These are phyloP conservation scores for Tremella yokohamensis DNA, from an alignment of 768 basidiomycete species.

Conservation along the genomic window DNA sequence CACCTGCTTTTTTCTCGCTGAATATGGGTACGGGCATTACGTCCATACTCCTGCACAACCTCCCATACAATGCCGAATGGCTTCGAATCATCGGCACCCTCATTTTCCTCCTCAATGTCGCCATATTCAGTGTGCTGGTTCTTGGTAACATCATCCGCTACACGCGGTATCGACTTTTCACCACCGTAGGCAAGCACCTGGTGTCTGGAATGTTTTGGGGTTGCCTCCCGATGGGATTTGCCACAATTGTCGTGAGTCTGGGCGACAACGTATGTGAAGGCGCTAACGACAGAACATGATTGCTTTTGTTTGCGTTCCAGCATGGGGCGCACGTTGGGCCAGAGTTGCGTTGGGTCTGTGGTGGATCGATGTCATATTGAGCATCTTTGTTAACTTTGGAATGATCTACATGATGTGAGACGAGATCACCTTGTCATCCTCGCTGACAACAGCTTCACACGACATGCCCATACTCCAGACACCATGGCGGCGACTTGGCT, in stretches of 20 bases:
- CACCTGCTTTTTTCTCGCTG: slow-evolving; percentile 27
- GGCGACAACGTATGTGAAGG: slow-evolving; percentile 4
- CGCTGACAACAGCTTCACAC: slow-evolving; percentile 55
- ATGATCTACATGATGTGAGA: slow-evolving; percentile 66
- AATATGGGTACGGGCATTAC: slow-evolving; percentile 49
- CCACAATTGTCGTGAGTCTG: slow-evolving; percentile 42
- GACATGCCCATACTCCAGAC: slow-evolving; percentile 62
- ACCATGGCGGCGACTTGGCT: slow-evolving; percentile 66
- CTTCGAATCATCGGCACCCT: slow-evolving; percentile 30
- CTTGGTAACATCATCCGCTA: slow-evolving; percentile 37
- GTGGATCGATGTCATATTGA: slow-evolving; percentile 64
- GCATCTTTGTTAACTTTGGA: slow-evolving; percentile 62
- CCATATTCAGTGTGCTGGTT: slow-evolving; percentile 31
- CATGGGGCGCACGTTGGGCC: slow-evolving; percentile 32
- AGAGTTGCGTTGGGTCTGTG: slow-evolving; percentile 59
- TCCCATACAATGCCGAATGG: slow-evolving; percentile 49
- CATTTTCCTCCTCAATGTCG: slow-evolving; percentile 44
- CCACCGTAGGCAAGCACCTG: slow-evolving; percentile 27
- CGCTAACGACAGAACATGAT: slow-evolving; percentile 40
- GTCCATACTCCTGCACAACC: slow-evolving; percentile 45
- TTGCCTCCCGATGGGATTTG: slow-evolving; percentile 47
- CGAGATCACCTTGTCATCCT: not conserved
- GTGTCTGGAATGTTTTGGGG: slow-evolving; percentile 45
- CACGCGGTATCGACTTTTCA: slow-evolving; percentile 38
- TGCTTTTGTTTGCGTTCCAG: slow-evolving; percentile 37